phyloP scores from a whole-genome alignment of 139 green algal species.

The Marvania coccoides region DNA sequence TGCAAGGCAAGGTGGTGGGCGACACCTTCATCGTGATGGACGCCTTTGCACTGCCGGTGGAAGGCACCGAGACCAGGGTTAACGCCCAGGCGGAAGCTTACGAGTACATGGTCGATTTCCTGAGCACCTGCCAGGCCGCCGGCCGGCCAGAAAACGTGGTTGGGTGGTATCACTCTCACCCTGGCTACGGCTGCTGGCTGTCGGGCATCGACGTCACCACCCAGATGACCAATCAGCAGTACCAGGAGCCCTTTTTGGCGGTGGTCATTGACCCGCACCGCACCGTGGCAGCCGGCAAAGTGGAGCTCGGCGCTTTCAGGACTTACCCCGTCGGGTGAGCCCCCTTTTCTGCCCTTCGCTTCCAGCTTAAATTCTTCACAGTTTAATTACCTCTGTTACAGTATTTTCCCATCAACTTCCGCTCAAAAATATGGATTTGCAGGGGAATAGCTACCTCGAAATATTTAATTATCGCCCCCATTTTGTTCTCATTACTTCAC shows the following conservation, averaged over 20 bases:
- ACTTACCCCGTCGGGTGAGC: conserved; percentile 48
- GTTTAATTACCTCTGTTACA: too few species aligned
- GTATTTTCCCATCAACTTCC: too few species aligned
- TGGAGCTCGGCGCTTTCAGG: conserved; percentile 93
- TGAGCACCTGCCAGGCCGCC: conserved; percentile 49
- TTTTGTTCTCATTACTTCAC: too few species aligned
- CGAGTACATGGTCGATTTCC: conserved; percentile 94
- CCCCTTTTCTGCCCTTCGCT: not conserved
- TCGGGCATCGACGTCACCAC: conserved; percentile 85
- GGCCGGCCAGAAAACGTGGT: conserved; percentile 88
- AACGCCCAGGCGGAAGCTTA: conserved; percentile 87
- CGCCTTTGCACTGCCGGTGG: conserved; percentile 92
- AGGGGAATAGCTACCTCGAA: too few species aligned
- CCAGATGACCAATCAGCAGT: conserved; percentile 85
- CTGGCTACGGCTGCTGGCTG: conserved; percentile 98
- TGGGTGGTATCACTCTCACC: conserved; percentile 98
- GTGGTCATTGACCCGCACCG: conserved; percentile 95
- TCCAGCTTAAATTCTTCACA: too few species aligned
- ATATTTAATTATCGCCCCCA: too few species aligned
- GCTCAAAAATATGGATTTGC: too few species aligned
- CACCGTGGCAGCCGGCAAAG: conserved; percentile 92
- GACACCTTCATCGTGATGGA: conserved; percentile 94
- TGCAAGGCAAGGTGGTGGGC: conserved; percentile 81
- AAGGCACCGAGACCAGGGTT: conserved; percentile 96
- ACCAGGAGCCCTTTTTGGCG: conserved; percentile 92